These are phyloP conservation scores for Trametes punicea DNA, from an alignment of 768 basidiomycete genomes.

Conservation along the genomic window DNA sequence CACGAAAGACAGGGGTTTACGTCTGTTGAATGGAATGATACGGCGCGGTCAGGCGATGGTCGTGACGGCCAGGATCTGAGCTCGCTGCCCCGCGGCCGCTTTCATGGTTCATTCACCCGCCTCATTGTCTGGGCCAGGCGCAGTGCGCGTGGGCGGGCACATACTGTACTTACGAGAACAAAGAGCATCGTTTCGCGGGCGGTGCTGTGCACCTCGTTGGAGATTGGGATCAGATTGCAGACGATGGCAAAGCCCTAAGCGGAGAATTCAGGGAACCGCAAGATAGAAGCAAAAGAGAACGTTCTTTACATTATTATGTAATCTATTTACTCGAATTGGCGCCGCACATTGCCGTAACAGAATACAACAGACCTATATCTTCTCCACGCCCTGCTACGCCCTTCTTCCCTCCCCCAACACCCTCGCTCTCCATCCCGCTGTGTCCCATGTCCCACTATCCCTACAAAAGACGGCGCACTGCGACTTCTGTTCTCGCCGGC, in stretches of 20 bases:
- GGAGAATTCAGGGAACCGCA: slow-evolving; percentile 13
- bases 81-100: background rate
- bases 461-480: slow-evolving; percentile 48
- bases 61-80: background rate
- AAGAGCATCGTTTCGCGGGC: slow-evolving; percentile 2
- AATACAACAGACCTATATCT: slow-evolving; percentile 31
- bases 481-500: slow-evolving; percentile 74
- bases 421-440: slow-evolving; percentile 13
- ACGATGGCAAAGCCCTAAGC: slow-evolving; percentile 4
- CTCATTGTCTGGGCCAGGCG: background rate
- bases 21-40: slow-evolving; percentile 17
- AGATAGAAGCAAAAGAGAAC: slow-evolving; percentile 20
- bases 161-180: slow-evolving; percentile 2
- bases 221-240: slow-evolving; percentile 22
- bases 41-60: slow-evolving; percentile 8
- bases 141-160: background rate
- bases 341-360: slow-evolving; percentile 28
- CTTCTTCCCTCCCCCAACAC: slow-evolving; percentile 23
- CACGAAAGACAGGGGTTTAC: slow-evolving; percentile 17
- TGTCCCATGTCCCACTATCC: slow-evolving; percentile 22
- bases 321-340: slow-evolving; percentile 23
- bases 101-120: background rate
- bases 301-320: slow-evolving; percentile 25
- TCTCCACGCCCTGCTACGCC: slow-evolving; percentile 26
- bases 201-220: slow-evolving; percentile 1